These are phyloP conservation scores for Dimocarpus longan DNA, from an alignment of 345 rosid genomes.

Conservation along the genomic window DNA sequence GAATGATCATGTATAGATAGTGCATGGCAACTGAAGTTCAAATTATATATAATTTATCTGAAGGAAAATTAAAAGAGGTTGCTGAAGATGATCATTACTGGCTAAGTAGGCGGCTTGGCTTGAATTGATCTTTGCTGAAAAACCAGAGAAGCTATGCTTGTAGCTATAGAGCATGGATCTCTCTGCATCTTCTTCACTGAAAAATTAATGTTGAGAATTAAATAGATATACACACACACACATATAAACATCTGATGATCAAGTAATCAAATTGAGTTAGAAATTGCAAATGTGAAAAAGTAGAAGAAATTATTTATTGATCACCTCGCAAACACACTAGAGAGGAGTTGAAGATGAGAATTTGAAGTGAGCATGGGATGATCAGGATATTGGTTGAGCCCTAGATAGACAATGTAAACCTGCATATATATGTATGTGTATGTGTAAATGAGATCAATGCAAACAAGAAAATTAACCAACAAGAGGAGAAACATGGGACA, in stretches of 20 bases:
- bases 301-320: neutral
- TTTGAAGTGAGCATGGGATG: slow-evolving; percentile 39
- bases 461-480: neutral
- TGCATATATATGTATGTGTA: slow-evolving; percentile 22
- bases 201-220: neutral
- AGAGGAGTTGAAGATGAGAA: slow-evolving; percentile 56
- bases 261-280: no score
- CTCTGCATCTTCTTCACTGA: slow-evolving; percentile 60
- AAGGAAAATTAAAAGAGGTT: neutral
- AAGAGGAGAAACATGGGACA: neutral
- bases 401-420: slow-evolving; percentile 75
- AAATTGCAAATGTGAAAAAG: neutral
- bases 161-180: slow-evolving; percentile 62
- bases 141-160: slow-evolving; percentile 66
- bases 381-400: slow-evolving; percentile 39
- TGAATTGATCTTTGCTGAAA: slow-evolving; percentile 52
- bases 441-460: neutral
- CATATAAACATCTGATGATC: no score
- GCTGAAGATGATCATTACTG: slow-evolving; percentile 30
- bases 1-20: neutral
- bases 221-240: neutral
- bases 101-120: slow-evolving; percentile 56
- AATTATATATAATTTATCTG: no score
- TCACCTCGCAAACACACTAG: slow-evolving; percentile 59
- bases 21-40: neutral